Base-by-base conservation (phyloP, 352 stramenopile genomes). In the Discostella stelligera region DNA sequence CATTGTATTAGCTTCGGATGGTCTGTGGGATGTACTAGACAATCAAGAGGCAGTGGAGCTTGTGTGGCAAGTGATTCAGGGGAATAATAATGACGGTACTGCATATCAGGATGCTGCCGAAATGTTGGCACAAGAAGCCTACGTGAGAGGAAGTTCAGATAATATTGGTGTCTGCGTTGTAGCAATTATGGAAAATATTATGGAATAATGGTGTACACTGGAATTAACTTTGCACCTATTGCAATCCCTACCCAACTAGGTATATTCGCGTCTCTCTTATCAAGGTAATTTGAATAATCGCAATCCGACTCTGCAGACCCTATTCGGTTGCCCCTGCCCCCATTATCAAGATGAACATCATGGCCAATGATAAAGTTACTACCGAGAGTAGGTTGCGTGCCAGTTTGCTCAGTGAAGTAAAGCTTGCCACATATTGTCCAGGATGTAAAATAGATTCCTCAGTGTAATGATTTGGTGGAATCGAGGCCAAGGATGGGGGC, bases 21-120 rank as follows among this genome's bases (percentile, higher is more conserved):
- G 96, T 11, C 83, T 99, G n/a, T 99, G 96, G 96, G 96, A 99
- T 86, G 96, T 97, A 53, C 87, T 98, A 50, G 94, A 78, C 71
- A 98, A 98, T 79, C 91, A 98, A 81, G 96, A 99, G 75, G 96
- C 94, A 14, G 93, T 98, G 0, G 92, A 97, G 41, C 88, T 98
- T n/a, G 95, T 98, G 32, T 41, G 48, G 61, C 65, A 82, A 66
- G 55, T 72, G n/a, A 65, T 91, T 23, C 11, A 63, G 25, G 25
- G 16, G 52, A 72, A 66, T 20, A 68, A 89, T 18, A 77, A 76
- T 69, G n/a, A n/a, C 32, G 72, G 64, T 44, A 77, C 77, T 62
- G 79, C 72, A 58, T 90, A 91, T 77, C 87, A 96, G 77, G 81
- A 89, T 53, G 82, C 95, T 53, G 93, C 94, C 10, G 80, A 94